A percentile compares a stretch with the other conserved stretches of the same genome.
Conservation (phyloP, 305 asterid genomes). For the Solanum hybrid region DNA sequence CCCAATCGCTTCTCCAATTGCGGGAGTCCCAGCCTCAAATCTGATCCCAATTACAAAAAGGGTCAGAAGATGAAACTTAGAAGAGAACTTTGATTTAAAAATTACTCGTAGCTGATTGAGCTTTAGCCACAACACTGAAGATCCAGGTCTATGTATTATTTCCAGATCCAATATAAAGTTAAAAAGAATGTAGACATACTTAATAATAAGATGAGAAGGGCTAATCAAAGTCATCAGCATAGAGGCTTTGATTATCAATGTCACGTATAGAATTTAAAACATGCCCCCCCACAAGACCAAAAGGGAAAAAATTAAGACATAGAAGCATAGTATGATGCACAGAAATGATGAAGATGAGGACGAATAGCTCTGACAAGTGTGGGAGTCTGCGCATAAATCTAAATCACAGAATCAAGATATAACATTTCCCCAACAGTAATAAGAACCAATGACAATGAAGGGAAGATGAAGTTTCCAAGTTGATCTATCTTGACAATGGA, state of each 20-base stretch:
- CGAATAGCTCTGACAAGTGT: not conserved
- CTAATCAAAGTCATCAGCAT: not conserved
- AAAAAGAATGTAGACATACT: not conserved
- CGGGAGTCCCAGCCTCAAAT: constrained; percentile 98
- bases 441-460: not conserved
- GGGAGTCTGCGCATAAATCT: not conserved
- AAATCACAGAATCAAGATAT: not conserved
- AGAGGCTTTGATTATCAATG: not conserved
- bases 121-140: not conserved
- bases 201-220: not conserved
- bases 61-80: not conserved
- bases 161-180: not conserved
- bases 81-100: not conserved
- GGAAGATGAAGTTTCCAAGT: not conserved
- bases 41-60: constrained; percentile 19
- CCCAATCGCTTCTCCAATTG: constrained; percentile 91
- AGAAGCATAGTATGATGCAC: not conserved
- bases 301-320: not conserved
- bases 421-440: not conserved
- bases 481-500: not conserved
- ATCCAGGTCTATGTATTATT: not conserved
- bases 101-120: not conserved
- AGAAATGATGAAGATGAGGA: not conserved
- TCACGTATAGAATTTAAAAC: not conserved
- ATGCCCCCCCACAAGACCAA: not conserved